Conservation (phyloP, 345 rosid genomes). For the Linum usitatissimum region DNA sequence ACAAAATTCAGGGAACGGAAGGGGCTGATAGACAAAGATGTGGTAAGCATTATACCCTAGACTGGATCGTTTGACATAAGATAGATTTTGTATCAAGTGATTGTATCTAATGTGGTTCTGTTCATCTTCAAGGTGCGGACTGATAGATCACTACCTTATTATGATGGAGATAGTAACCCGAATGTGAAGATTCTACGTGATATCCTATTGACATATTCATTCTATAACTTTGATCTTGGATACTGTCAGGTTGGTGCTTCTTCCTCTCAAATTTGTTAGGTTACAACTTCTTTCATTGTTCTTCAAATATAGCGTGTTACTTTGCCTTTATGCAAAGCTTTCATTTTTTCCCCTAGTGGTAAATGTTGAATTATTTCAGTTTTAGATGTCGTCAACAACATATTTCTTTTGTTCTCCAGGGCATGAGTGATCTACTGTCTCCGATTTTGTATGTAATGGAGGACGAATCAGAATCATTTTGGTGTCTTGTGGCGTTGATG, state of each 20-base stretch:
- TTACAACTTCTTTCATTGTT: not conserved
- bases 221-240: conserved; percentile 95
- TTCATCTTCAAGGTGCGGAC: conserved; percentile 70
- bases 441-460: conserved; percentile 82
- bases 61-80: not conserved
- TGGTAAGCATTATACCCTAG: conserved; percentile 44
- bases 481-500: conserved; percentile 95
- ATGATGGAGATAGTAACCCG: conserved; percentile 84
- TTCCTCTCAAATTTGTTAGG: conserved; percentile 1
- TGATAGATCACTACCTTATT: conserved; percentile 66
- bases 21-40: conserved; percentile 86
- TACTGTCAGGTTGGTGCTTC: conserved; percentile 74
- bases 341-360: not conserved
- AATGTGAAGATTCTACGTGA: conserved; percentile 71
- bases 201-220: conserved; percentile 80
- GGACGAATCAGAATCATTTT: conserved; percentile 88
- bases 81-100: not conserved
- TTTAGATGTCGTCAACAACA: not conserved
- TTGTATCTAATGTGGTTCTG: conserved; percentile 2
- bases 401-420: conserved; percentile 35
- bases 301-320: no score
- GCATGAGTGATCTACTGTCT: conserved; percentile 92
- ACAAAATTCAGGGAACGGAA: conserved; percentile 92
- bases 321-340: not conserved
- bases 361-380: not conserved